Percentiles rank a stretch among this genome's conserved stretches.
Evolutionary conservation across 73 alveolate genomes (phyloP).

Genomic region (Tetrahymena borealis): DNA sequence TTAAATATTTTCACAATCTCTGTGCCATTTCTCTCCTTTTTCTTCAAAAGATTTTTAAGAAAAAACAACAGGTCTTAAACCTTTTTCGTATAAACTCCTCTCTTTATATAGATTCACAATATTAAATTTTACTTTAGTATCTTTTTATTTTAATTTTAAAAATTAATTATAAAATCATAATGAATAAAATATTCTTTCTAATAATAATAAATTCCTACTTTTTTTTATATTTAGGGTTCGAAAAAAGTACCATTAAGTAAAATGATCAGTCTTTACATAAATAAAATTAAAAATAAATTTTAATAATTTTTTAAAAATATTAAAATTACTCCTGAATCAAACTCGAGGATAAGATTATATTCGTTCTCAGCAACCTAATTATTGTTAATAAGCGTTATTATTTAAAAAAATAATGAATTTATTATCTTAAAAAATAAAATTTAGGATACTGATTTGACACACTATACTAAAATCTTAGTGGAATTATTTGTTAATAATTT

Average conservation of each 20-base stretch:
- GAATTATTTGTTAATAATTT: too few species aligned
- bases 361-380: neutral
- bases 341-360: neutral
- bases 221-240: constrained; percentile 40
- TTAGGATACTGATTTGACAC: too few species aligned
- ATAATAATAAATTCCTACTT: neutral
- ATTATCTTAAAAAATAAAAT: too few species aligned
- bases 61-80: constrained; percentile 54
- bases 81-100: constrained; percentile 50
- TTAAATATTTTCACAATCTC: constrained; percentile 3
- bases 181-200: too few species aligned
- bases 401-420: too few species aligned
- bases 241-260: constrained; percentile 62
- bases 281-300: neutral
- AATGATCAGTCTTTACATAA: constrained; percentile 29
- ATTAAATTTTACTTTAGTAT: constrained; percentile 24
- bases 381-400: neutral
- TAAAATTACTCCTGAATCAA: neutral
- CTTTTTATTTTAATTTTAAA: neutral
- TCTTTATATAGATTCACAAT: constrained; percentile 57
- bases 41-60: constrained; percentile 13
- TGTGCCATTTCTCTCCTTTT: constrained; percentile 3
- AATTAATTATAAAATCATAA: too few species aligned
- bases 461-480: too few species aligned
- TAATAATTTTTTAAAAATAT: neutral